phyloP scores from a whole-genome alignment of 495 filamentous ascomycete genomes.

The Hyaloscypha bicolor region DNA sequence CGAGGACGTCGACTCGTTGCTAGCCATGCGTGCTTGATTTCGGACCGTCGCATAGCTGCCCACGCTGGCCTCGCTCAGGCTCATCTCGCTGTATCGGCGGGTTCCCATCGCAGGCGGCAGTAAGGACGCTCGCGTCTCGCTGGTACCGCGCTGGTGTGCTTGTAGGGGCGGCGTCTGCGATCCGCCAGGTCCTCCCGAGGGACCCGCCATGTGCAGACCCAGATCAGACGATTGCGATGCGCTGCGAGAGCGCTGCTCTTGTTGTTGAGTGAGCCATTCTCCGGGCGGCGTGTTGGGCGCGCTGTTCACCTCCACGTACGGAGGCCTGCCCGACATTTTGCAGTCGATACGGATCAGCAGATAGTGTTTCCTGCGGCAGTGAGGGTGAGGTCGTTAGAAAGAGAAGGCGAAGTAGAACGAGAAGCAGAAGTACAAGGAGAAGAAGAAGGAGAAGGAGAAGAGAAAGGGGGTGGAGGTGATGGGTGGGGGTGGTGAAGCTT shows the following conservation, averaged over 20 bases:
- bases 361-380: too few relatives aligned
- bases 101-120: background rate
- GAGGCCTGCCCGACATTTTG: background rate
- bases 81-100: conserved; percentile 11
- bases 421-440: background rate
- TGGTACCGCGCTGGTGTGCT: background rate
- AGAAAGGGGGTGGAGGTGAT: background rate
- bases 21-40: background rate
- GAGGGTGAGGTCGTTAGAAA: background rate
- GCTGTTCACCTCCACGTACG: background rate
- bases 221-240: background rate
- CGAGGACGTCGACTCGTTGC: background rate
- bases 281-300: background rate
- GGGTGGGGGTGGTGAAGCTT: background rate
- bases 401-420: background rate
- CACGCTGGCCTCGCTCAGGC: conserved; percentile 11
- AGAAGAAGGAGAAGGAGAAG: background rate
- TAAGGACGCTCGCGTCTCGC: background rate
- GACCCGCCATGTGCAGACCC: background rate
- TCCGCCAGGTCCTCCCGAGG: background rate
- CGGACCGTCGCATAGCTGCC: background rate
- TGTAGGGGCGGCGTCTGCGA: background rate
- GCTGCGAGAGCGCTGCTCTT: background rate
- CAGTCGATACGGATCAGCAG: too few relatives aligned
- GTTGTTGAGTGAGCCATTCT: background rate